These are phyloP conservation scores for Exophiala sp. DNA, from an alignment of 2,329 filamentous ascomycete genomes.

Conservation along the genomic window DNA sequence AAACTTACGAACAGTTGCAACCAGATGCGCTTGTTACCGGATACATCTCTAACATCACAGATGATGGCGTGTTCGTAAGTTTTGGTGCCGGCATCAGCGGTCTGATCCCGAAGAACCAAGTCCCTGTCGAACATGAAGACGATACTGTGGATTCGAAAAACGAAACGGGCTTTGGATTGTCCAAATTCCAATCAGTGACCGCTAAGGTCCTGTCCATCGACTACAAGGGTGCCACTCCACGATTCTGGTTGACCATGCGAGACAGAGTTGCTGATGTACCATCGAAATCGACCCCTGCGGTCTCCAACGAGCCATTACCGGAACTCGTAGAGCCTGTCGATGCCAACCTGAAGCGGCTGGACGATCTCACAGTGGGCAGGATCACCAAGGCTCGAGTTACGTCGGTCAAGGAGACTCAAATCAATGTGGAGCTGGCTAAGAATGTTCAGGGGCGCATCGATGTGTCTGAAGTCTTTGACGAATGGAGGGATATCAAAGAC, in stretches of 20 bases:
- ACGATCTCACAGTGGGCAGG: slow-evolving; percentile 71
- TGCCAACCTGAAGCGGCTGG: slow-evolving; percentile 58
- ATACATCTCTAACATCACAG: slow-evolving; percentile 80
- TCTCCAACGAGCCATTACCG: slow-evolving; percentile 33
- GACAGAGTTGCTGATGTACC: slow-evolving; percentile 45
- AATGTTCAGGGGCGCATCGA: slow-evolving; percentile 91
- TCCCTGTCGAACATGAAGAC: slow-evolving; percentile 65
- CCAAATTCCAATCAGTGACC: slow-evolving; percentile 70
- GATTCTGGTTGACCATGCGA: slow-evolving; percentile 65
- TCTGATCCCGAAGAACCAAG: slow-evolving; percentile 72
- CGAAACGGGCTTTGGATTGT: slow-evolving; percentile 73
- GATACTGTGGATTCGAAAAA: slow-evolving; percentile 63
- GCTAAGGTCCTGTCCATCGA: slow-evolving; percentile 72
- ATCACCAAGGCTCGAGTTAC: slow-evolving; percentile 72
- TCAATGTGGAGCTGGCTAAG: slow-evolving; percentile 85
- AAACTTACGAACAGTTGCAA: slow-evolving; percentile 66
- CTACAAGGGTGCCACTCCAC: slow-evolving; percentile 53
- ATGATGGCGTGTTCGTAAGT: slow-evolving; percentile 80
- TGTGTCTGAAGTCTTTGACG: slow-evolving; percentile 83
- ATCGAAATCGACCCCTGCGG: slow-evolving; percentile 29
- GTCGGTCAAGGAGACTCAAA: slow-evolving; percentile 85
- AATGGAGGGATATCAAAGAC: slow-evolving; percentile 80
- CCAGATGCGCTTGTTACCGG: slow-evolving; percentile 68
- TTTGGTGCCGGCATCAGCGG: slow-evolving; percentile 76
- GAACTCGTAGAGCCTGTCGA: slow-evolving; percentile 63